Base-by-base conservation (phyloP, 208 protist genomes). In the Borovskyia barvae region DNA sequence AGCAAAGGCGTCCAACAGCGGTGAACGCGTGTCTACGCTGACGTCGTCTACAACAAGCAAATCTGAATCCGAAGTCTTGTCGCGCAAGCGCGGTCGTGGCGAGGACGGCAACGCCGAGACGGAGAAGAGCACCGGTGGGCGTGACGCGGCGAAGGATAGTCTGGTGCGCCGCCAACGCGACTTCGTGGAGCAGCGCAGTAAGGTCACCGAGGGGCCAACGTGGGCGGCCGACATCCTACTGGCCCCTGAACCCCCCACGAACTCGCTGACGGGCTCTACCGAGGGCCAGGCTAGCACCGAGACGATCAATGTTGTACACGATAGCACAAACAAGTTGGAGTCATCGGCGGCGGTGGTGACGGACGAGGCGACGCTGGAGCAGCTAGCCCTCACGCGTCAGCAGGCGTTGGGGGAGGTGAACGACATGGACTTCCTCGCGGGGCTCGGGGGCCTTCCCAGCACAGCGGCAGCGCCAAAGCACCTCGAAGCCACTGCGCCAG, bases 341-440 rank as follows among this genome's bases (percentile, higher is more conserved):
- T 54, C 50, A 26, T 17, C n/a, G 0, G 14, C 9, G 37, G 40
- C 20, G 11, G 55, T 2, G 54, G 24, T 9, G 26, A 29, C 7
- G 4, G 29, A 33, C 14, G 57, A 50, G 36, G 46, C 36, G 1
- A 59, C 57, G 14, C 5, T 26, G 9, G 73, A 65, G 41, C 55
- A 49, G 25, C 36, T 8, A n/a, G 77, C 79, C 8, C 50, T 87
- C 37, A 74, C 62, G 43, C 66, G 76, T 50, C 88, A 95, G 64
- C 66, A 85, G 57, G 61, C 58, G 35, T 68, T 95, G 9, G 84
- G 83, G 1, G 57, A 62, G 7, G 80, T 95, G 32, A 82, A 74
- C 47, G 89, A 95, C 37, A 75, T 87, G 69, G 89, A 90, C 59
- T 95, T 95, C 48, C 65, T 95, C 3, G 46, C 80, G 20, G 74